Base-by-base conservation (phyloP, 306 rosid species). In the Rosa chinensis region DNA sequence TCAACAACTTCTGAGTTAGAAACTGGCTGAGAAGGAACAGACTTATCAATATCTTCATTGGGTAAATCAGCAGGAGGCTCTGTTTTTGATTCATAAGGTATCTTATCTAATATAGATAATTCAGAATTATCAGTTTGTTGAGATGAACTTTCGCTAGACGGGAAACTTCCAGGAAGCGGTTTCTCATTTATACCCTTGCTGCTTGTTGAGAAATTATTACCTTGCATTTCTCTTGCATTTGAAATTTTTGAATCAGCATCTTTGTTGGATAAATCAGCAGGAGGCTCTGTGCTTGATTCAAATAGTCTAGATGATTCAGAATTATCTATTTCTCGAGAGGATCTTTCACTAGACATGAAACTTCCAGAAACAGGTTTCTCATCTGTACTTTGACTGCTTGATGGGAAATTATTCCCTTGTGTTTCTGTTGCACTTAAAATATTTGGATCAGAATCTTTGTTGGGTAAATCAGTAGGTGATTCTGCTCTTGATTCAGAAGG, bases 161-260 rank as follows among this genome's bases (percentile, higher is more conserved):
- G 85, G 66, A 80, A 86, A 81, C 75, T 47, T 39, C 77, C 78
- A 39, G 73, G 55, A 66, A 77, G 43, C 37, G 87, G 81, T 71
- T 85, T 90, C 72, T 82, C 89, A 55, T 85, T 89, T 10, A 70
- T 70, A 77, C 82, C 78, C 68, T 86, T 82, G 53, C 70, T 86
- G 79, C 68, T 78, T 48, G 89, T 77, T 50, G 89, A 67, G 39
- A 75, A 58, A 80, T 47, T 72, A 76, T 79, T 72, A 55, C 75
- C 86, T 64, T 85, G 91, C 70, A 81, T 76, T 70, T 82, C 88
- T 77, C 71, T 88, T 61, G 80, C 74, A 73, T 79, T 80, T 35
- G 66, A 45, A 79, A 58, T 50, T 77, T 79, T 85, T 17, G 71
- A 39, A 75, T 55, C 80, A 39, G 18, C 79, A 50, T 56, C 77